Conservation (phyloP, 768 basidiomycete species). For the Leucosporidium creatinivorum region DNA sequence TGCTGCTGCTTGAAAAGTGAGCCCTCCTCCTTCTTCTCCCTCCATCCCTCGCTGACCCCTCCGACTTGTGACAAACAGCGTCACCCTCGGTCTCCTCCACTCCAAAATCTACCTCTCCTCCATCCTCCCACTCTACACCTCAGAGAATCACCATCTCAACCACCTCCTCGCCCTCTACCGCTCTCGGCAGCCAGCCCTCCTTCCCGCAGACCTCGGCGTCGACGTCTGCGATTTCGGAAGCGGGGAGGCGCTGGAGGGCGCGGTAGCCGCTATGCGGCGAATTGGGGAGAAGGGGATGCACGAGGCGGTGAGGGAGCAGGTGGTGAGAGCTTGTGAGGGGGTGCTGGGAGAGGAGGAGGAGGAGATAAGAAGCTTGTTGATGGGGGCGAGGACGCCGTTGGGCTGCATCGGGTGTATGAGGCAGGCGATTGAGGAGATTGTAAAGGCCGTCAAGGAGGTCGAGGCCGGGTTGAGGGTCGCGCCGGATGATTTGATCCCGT, state of each 20-base stretch:
- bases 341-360: constrained; percentile 6
- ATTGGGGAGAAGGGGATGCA: neutral
- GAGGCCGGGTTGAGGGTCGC: constrained; percentile 1
- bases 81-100: constrained; percentile 24
- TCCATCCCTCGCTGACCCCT: neutral
- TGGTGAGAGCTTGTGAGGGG: constrained; percentile 11
- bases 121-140: constrained; percentile 5
- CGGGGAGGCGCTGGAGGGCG: neutral
- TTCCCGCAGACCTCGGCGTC: constrained; percentile 18
- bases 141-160: constrained; percentile 11
- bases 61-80: neutral
- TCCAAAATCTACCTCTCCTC: constrained; percentile 17
- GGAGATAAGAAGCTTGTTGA: constrained; percentile 4
- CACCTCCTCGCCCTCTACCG: constrained; percentile 18
- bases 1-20: constrained; percentile 25
- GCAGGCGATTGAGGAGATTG: constrained; percentile 25
- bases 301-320: neutral
- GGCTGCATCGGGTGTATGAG: constrained; percentile 15
- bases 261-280: constrained; percentile 3
- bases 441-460: constrained; percentile 9
- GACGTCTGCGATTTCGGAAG: constrained; percentile 1
- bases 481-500: constrained; percentile 29
- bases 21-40: neutral
- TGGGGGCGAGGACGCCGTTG: constrained; percentile 25
- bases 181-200: neutral